Evolutionary conservation across 2,329 filamentous ascomycete species (phyloP).

Genomic region (Chalaropsis ovoidea): DNA sequence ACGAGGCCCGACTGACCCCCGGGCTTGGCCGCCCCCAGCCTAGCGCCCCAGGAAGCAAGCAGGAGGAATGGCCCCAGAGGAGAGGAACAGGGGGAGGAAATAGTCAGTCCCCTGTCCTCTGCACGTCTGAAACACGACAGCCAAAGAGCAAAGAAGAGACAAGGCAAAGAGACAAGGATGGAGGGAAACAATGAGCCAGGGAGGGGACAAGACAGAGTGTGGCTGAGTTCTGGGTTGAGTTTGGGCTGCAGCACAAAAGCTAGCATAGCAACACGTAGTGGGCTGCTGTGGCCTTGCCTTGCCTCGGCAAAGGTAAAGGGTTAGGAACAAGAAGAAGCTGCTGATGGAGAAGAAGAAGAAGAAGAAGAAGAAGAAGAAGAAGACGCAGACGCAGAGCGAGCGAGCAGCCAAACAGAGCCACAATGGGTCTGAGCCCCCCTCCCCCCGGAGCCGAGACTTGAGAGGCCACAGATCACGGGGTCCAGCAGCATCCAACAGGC

Average conservation of each 20-base stretch:
- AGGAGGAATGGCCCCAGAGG: not conserved
- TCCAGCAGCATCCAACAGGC: not conserved
- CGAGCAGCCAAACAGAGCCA: no score
- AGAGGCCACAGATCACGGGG: not conserved
- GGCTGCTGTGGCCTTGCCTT: not conserved
- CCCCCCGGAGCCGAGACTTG: no score
- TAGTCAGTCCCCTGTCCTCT: not conserved
- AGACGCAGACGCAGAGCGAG: no score
- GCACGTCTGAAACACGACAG: conserved; percentile 12
- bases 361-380: no score
- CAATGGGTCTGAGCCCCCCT: not conserved
- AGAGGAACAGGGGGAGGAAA: not conserved
- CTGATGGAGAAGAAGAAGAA: no score
- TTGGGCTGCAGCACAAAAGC: no score
- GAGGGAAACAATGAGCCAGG: conserved; percentile 7
- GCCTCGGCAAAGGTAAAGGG: not conserved
- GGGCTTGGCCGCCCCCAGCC: not conserved
- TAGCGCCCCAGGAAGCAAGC: not conserved
- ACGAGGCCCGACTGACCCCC: not conserved
- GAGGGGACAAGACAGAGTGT: conserved; percentile 12
- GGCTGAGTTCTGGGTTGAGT: not conserved
- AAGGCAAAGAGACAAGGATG: not conserved
- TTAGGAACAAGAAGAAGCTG: not conserved
- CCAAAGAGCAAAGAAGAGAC: not conserved
- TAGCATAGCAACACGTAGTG: no score